phyloP scores from a whole-genome alignment of 2,329 filamentous ascomycete species.

The Elsinoe perseae region DNA sequence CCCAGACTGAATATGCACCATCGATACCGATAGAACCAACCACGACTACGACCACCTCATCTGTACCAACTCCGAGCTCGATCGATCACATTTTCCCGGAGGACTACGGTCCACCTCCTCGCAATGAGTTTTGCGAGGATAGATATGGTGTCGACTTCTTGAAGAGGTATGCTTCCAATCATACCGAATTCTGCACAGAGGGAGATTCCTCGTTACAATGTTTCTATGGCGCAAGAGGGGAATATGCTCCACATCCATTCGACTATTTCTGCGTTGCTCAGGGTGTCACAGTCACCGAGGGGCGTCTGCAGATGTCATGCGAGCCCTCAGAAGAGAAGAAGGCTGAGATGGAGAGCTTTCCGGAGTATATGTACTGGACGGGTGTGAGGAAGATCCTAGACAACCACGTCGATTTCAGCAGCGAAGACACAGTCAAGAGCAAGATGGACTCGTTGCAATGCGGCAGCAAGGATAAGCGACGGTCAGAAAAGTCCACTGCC shows the following conservation, averaged over 20 bases:
- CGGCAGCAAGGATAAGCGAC: slow-evolving; percentile 15
- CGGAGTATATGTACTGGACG: slow-evolving; percentile 15
- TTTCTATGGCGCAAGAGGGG: slow-evolving; percentile 5
- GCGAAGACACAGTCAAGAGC: slow-evolving; percentile 10
- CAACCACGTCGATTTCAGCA: slow-evolving; percentile 10
- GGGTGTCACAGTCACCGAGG: slow-evolving; percentile 12
- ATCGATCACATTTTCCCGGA: background rate
- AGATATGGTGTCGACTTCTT: slow-evolving; percentile 8
- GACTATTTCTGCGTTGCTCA: slow-evolving; percentile 14
- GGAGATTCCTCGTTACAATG: slow-evolving; percentile 4
- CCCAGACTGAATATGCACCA: background rate
- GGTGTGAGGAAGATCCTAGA: slow-evolving; percentile 15
- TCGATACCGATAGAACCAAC: background rate
- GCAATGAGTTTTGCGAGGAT: slow-evolving; percentile 12
- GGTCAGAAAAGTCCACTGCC: slow-evolving; percentile 12
- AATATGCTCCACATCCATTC: slow-evolving; percentile 6
- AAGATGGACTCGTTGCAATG: slow-evolving; percentile 8
- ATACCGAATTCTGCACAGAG: slow-evolving; percentile 6
- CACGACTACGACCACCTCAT: background rate
- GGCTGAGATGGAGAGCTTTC: slow-evolving; percentile 13
- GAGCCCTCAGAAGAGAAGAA: slow-evolving; percentile 13
- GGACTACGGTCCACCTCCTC: slow-evolving; percentile 2
- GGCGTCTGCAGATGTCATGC: slow-evolving; percentile 13
- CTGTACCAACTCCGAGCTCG: background rate
- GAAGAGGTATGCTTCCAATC: slow-evolving; percentile 5